A percentile compares a stretch with the other conserved stretches of the same genome.
Evolutionary conservation across 371 early-diverging fungal genomes (phyloP).

Genomic region (Apophysomyces trapeziformis): DNA sequence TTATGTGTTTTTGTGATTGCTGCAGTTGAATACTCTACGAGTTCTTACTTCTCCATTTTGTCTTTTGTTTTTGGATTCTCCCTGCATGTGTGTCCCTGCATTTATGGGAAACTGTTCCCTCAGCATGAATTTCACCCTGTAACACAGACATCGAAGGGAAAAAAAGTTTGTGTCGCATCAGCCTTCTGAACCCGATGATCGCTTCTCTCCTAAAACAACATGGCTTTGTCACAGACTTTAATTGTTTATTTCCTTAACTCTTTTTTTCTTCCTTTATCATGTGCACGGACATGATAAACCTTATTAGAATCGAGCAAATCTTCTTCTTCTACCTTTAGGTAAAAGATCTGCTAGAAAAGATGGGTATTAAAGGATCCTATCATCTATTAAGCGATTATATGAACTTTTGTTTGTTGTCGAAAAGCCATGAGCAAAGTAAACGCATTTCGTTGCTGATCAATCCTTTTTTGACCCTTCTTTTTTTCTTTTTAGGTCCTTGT

Average conservation of each 20-base stretch:
- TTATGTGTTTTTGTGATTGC: neutral
- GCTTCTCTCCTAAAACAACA: neutral
- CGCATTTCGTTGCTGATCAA: neutral
- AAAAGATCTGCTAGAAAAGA: neutral
- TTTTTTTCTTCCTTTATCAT: neutral
- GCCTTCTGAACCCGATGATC: neutral
- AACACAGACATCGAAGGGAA: constrained; percentile 4
- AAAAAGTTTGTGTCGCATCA: neutral
- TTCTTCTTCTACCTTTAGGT: neutral
- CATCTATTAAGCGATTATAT: too few species aligned
- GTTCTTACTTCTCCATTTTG: too few species aligned
- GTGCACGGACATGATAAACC: constrained; percentile 5
- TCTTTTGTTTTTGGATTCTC: neutral
- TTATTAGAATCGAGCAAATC: neutral
- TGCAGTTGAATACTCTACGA: too few species aligned
- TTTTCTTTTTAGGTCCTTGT: too few species aligned
- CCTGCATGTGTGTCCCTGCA: neutral
- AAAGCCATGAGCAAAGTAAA: too few species aligned
- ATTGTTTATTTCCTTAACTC: neutral
- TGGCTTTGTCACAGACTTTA: constrained; percentile 2
- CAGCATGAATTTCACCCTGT: constrained; percentile 8
- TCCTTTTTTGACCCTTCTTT: neutral
- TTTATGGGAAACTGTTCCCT: neutral
- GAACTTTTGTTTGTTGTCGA: too few species aligned
- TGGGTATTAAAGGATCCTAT: too few species aligned